These are phyloP conservation scores for Globisporangium solare DNA, from an alignment of 352 stramenopile genomes.

Conservation along the genomic window DNA sequence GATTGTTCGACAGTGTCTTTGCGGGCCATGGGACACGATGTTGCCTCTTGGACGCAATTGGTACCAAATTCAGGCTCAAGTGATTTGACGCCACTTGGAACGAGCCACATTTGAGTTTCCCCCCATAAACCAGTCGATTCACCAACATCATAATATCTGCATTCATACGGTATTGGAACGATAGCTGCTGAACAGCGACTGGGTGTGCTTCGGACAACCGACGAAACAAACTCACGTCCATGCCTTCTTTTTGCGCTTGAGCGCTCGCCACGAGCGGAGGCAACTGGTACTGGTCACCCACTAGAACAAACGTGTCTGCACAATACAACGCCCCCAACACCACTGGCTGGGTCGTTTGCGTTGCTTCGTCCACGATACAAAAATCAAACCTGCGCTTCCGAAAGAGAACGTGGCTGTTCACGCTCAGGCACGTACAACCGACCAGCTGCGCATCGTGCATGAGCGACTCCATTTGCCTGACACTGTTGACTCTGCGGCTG, in stretches of 20 bases:
- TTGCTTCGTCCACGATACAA: conserved; percentile 98
- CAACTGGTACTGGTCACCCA: conserved; percentile 98
- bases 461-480: conserved; percentile 39
- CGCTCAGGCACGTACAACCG: conserved; percentile 69
- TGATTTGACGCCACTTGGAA: conserved; percentile 45
- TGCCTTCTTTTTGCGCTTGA: conserved; percentile 80
- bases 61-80: conserved; percentile 16
- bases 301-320: conserved; percentile 94
- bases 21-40: conserved; percentile 23
- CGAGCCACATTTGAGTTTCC: conserved; percentile 92
- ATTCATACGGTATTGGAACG: conserved; percentile 99
- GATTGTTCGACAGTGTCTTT: conserved; percentile 24
- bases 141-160: conserved; percentile 93
- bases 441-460: conserved; percentile 55
- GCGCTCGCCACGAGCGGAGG: conserved; percentile 92
- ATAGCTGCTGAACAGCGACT: conserved; percentile 89
- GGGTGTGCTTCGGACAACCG: conserved; percentile 90
- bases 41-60: background rate
- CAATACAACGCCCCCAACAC: conserved; percentile 90
- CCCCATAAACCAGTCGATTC: conserved; percentile 92
- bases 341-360: conserved; percentile 96
- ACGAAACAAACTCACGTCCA: conserved; percentile 90
- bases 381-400: conserved; percentile 93
- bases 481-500: conserved; percentile 26
- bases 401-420: conserved; percentile 77